These are phyloP conservation scores for Coprinopsis sp. DNA, from an alignment of 768 basidiomycete species.

Conservation along the genomic window DNA sequence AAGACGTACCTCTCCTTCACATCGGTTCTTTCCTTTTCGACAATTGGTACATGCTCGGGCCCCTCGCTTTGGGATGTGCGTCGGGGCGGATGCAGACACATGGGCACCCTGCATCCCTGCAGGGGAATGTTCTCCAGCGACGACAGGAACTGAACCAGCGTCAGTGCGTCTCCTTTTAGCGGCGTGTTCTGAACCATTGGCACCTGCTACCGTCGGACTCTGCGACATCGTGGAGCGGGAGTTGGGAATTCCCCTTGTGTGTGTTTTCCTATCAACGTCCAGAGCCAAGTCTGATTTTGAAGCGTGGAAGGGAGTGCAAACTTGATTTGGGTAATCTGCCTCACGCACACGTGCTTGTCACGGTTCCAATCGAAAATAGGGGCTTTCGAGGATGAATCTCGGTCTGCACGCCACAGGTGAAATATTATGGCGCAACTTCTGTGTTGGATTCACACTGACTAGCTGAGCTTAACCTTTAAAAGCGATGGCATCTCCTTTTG, in stretches of 20 bases:
- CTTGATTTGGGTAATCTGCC: too few relatives aligned
- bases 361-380: too few relatives aligned
- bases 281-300: too few relatives aligned
- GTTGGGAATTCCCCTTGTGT: not conserved
- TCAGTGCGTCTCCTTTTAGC: slow-evolving; percentile 57
- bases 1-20: slow-evolving; percentile 79
- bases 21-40: slow-evolving; percentile 89
- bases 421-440: too few relatives aligned
- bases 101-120: slow-evolving; percentile 32
- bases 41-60: slow-evolving; percentile 85
- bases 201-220: slow-evolving; percentile 55
- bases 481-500: too few relatives aligned
- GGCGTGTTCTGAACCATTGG: slow-evolving; percentile 50
- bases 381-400: too few relatives aligned
- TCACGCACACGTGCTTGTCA: slow-evolving; percentile 1
- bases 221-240: slow-evolving; percentile 48
- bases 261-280: not conserved
- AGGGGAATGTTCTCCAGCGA: not conserved
- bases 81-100: slow-evolving; percentile 28
- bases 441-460: too few relatives aligned
- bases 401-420: too few relatives aligned
- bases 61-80: slow-evolving; percentile 87
- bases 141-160: slow-evolving; percentile 17
- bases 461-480: too few relatives aligned
- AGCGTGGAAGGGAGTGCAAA: not conserved